Evolutionary conservation across 148 eudicot genomes (phyloP).

Genomic region (Cornus suecica): DNA sequence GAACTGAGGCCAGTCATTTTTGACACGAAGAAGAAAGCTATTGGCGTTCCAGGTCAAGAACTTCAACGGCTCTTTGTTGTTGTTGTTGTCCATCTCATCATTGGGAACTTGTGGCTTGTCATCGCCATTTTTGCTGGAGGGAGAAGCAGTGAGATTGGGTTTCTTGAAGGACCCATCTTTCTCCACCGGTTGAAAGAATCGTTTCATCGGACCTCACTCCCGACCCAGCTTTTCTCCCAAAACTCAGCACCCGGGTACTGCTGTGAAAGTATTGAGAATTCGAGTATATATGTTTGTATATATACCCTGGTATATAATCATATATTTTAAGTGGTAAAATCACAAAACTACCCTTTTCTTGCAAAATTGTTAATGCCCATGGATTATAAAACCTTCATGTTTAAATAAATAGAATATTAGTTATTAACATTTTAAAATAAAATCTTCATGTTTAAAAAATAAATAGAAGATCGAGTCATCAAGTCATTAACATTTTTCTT

Average conservation of each 20-base stretch:
- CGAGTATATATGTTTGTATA: too few relatives aligned
- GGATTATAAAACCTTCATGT: too few relatives aligned
- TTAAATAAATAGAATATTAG: too few relatives aligned
- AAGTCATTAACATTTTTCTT: too few relatives aligned
- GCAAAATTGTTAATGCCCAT: too few relatives aligned
- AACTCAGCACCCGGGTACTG: not conserved
- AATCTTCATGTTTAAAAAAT: too few relatives aligned
- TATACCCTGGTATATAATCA: too few relatives aligned
- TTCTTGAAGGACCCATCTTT: conserved; percentile 76
- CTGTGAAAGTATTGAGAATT: too few relatives aligned
- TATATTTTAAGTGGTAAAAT: too few relatives aligned
- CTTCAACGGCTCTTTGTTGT: conserved; percentile 66
- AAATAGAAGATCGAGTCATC: too few relatives aligned
- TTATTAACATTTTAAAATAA: too few relatives aligned
- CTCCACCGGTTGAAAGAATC: conserved; percentile 81
- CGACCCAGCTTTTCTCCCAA: not conserved
- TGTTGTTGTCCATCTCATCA: conserved; percentile 12
- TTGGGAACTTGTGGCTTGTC: conserved; percentile 18
- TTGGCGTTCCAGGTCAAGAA: conserved; percentile 99
- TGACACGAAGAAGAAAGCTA: conserved; percentile 80
- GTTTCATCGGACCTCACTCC: conserved; percentile 34
- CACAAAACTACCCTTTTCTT: too few relatives aligned
- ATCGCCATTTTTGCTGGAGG: conserved; percentile 12
- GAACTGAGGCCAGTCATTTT: conserved; percentile 80
- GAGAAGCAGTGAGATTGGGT: conserved; percentile 45